These are phyloP conservation scores for Dothidotthia symphoricarpi DNA, from an alignment of 2,329 filamentous ascomycete species.

Conservation along the genomic window DNA sequence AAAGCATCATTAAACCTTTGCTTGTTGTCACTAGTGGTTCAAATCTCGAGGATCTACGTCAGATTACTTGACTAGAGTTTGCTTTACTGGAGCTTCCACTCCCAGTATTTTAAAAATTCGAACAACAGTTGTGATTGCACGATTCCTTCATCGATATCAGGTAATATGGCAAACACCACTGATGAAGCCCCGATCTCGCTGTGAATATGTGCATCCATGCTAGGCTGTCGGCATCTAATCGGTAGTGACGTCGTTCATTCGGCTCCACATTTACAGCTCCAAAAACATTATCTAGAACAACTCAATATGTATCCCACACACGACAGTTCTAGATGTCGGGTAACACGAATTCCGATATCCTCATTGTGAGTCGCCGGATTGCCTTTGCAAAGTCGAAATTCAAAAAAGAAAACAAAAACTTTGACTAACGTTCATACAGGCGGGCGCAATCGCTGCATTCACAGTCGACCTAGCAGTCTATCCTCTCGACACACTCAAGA, in stretches of 20 bases:
- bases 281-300: neutral
- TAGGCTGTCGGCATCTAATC: slow-evolving; percentile 5
- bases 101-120: too few relatives aligned
- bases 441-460: slow-evolving; percentile 81
- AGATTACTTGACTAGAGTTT: too few relatives aligned
- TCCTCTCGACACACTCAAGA: slow-evolving; percentile 87
- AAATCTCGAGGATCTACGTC: too few relatives aligned
- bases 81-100: too few relatives aligned
- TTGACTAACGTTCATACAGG: slow-evolving; percentile 50
- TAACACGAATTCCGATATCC: slow-evolving; percentile 55
- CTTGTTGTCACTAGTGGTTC: too few relatives aligned
- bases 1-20: too few relatives aligned
- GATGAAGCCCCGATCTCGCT: slow-evolving; percentile 1
- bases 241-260: slow-evolving; percentile 19
- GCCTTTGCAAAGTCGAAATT: neutral
- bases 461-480: slow-evolving; percentile 83
- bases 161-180: slow-evolving; percentile 2
- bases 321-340: slow-evolving; percentile 30
- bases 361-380: slow-evolving; percentile 53
- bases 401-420: neutral
- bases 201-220: slow-evolving; percentile 5
- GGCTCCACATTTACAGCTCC: slow-evolving; percentile 5
- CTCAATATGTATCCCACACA: neutral
- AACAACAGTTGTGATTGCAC: too few relatives aligned
- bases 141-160: too few relatives aligned